Base-by-base conservation (phyloP, 192 early-diverging fungal genomes). In the Funneliformis mosseae region DNA sequence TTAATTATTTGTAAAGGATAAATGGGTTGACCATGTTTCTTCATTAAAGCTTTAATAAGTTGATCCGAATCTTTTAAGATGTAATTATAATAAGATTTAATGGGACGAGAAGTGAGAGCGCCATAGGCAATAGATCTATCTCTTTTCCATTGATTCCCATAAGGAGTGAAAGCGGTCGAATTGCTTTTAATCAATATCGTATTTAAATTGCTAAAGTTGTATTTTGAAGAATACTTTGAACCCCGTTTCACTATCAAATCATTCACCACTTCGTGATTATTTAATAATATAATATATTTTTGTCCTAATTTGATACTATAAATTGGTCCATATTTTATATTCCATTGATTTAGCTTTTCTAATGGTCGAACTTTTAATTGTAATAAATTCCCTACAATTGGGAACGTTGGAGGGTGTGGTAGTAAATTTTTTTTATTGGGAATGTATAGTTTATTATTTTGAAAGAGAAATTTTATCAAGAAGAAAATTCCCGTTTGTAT, bases 61-160 rank as follows among this genome's bases (percentile, higher is more conserved):
- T 7, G 3, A 4, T 21, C 38, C 0, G 16, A 16, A 27, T 68
- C 66, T 25, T 68, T 27, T 14, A 1, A 16, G 8, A 68, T 39
- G 27, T 27, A 27, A 33, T 27, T 27, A 33, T 68, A 39, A 68
- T 68, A 68, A 68, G 25, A 16, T 39, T 28, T 68, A 39, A 68
- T 39, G 14, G 66, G 11, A 33, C 14, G 10, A 33, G 66, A 39
- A 39, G 27, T 39, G 11, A 68, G 38, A 39, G 66, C 66, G 21
- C 27, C 10, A 39, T 68, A 39, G 14, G 66, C 66, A 33, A 68
- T 8, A 16, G 25, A 9, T 68, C 66, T 68, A 68, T 68, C 27
- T 27, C 66, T 68, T 68, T 68, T 68, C 66, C 66, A 68, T 68
- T 39, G n/a, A 33, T 68, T 23, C n/a, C 66, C 66, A 12, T 68